Percentiles rank a stretch among this genome's conserved stretches.
These are phyloP conservation scores for Lachnellula hyalina DNA, from an alignment of 2,329 filamentous ascomycete species.

Conservation along the genomic window DNA sequence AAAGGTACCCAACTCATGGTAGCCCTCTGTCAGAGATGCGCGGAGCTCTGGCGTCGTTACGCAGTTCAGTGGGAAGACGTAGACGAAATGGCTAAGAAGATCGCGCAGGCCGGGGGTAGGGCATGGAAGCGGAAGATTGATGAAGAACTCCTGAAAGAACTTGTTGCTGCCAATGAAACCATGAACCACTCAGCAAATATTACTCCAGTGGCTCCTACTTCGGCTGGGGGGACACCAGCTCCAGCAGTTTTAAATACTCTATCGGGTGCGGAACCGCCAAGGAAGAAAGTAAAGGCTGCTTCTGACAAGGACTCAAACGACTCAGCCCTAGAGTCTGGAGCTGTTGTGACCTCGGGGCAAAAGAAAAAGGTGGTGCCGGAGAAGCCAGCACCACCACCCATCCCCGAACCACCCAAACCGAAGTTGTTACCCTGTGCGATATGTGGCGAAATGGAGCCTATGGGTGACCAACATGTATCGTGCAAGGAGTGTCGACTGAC, in stretches of 20 bases:
- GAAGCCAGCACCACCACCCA: conserved; percentile 62
- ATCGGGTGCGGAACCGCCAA: conserved; percentile 47
- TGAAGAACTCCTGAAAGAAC: conserved; percentile 78
- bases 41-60: conserved; percentile 91
- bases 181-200: conserved; percentile 39
- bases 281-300: conserved; percentile 57
- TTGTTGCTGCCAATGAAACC: conserved; percentile 60
- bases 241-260: conserved; percentile 22
- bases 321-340: conserved; percentile 39
- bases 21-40: conserved; percentile 84
- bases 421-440: conserved; percentile 78
- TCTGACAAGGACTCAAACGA: conserved; percentile 47
- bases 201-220: conserved; percentile 10
- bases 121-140: conserved; percentile 87
- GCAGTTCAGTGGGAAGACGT: conserved; percentile 93
- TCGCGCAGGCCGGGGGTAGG: conserved; percentile 70
- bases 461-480: conserved; percentile 65
- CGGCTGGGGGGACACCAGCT: conserved; percentile 23
- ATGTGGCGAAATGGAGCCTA: conserved; percentile 68
- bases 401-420: conserved; percentile 73
- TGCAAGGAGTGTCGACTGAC: conserved; percentile 87
- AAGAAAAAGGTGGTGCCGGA: conserved; percentile 44
- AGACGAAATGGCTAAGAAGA: conserved; percentile 86
- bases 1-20: conserved; percentile 70
- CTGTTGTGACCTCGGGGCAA: conserved; percentile 31